A percentile compares a stretch with the other conserved stretches of the same genome.
Evolutionary conservation across 2,329 filamentous ascomycete genomes (phyloP).

Genomic region (Penicillium sp.): DNA sequence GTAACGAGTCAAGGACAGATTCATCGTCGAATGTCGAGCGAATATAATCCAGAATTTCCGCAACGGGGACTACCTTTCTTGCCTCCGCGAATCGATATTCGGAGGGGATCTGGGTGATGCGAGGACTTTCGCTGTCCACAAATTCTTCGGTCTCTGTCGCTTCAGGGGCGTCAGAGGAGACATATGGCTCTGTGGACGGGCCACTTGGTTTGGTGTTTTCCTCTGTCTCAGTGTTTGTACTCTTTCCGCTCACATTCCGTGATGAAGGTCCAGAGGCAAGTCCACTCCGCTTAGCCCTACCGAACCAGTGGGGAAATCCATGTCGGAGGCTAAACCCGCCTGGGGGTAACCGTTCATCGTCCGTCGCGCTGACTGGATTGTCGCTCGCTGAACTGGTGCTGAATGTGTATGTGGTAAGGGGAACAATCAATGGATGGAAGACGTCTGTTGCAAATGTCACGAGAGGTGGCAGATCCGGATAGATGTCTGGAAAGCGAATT

Average conservation of each 20-base stretch:
- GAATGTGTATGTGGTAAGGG: conserved; percentile 92
- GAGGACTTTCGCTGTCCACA: conserved; percentile 1
- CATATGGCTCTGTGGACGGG: background rate
- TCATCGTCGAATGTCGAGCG: conserved; percentile 78
- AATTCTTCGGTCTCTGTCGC: background rate
- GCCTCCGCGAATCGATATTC: conserved; percentile 18
- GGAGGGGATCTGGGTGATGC: conserved; percentile 13
- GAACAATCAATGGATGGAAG: conserved; percentile 90
- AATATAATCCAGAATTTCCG: conserved; percentile 76
- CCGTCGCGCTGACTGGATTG: conserved; percentile 77
- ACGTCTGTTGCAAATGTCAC: conserved; percentile 90
- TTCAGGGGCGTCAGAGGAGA: background rate
- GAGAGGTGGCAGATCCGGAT: conserved; percentile 75
- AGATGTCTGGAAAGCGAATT: conserved; percentile 79
- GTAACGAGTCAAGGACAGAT: conserved; percentile 71
- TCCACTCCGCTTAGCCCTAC: conserved; percentile 52
- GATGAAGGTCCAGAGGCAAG: conserved; percentile 36
- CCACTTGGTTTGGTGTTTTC: background rate
- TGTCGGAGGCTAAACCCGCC: conserved; percentile 88
- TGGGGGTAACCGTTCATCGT: conserved; percentile 78
- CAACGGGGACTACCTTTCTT: conserved; percentile 54
- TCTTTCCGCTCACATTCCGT: conserved; percentile 47
- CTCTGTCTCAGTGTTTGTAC: conserved; percentile 12
- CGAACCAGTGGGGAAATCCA: conserved; percentile 89
- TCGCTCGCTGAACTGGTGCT: conserved; percentile 73